Conservation (phyloP, 331 rosid species). For the Malus hybrid region DNA sequence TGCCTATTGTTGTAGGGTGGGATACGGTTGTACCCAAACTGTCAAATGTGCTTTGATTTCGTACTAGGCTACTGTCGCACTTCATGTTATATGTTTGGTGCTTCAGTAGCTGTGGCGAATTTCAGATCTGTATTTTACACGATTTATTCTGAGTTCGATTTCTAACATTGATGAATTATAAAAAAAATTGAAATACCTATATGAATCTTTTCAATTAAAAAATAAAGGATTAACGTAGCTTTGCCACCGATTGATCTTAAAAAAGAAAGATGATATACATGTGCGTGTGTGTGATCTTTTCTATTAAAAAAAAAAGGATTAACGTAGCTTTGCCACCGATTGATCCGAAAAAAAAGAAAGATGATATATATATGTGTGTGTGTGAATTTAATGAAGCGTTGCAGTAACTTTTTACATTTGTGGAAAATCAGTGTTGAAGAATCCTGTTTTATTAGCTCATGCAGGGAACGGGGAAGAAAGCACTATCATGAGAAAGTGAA, state of each 20-base stretch:
- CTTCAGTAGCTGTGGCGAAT: too few relatives aligned
- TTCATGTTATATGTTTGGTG: not conserved
- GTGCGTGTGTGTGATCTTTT: not conserved
- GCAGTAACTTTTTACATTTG: not conserved
- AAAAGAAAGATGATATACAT: too few relatives aligned
- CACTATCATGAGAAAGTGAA: conserved; percentile 25
- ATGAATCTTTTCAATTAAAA: accelerated
- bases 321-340: too few relatives aligned
- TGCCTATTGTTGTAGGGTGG: not conserved
- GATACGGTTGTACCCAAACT: conserved; percentile 18
- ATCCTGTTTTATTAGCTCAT: not conserved
- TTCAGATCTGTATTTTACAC: too few relatives aligned
- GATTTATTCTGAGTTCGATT: accelerated
- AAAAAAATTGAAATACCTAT: accelerated
- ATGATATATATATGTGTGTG: too few relatives aligned
- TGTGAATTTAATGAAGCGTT: not conserved
- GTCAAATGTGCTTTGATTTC: too few relatives aligned
- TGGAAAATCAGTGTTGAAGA: not conserved
- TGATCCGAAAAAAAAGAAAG: too few relatives aligned
- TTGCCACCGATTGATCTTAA: too few relatives aligned
- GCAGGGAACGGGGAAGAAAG: not conserved
- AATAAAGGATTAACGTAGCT: accelerated
- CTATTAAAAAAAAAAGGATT: too few relatives aligned
- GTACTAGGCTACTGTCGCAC: not conserved
- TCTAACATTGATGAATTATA: accelerated